phyloP scores from a whole-genome alignment of 1,284 basidiomycete genomes.

The Ganoderma boninense region DNA sequence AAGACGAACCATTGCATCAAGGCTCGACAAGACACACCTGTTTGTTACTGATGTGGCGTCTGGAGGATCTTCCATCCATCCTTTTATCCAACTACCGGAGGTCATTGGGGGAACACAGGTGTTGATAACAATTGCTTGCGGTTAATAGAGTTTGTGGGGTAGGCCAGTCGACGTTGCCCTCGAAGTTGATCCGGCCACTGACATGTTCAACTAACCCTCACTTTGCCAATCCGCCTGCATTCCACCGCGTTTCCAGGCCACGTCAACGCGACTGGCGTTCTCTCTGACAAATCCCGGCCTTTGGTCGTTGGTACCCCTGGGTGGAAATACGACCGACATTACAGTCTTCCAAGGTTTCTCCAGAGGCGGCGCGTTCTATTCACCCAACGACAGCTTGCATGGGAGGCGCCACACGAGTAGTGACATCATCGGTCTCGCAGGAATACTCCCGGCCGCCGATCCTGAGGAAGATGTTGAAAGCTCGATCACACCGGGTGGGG shows the following conservation, averaged over 20 bases:
- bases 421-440: background rate
- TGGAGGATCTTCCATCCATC: background rate
- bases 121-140: background rate
- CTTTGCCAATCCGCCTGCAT: too few relatives aligned
- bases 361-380: background rate
- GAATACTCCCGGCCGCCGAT: background rate
- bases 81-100: background rate
- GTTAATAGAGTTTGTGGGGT: background rate
- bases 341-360: background rate
- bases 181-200: background rate
- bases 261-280: background rate
- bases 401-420: background rate
- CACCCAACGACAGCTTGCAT: background rate
- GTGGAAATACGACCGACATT: background rate
- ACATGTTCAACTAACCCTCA: background rate
- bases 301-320: background rate
- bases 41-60: background rate
- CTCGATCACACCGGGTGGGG: background rate
- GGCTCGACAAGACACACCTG: background rate
- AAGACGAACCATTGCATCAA: background rate
- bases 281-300: conserved; percentile 1
- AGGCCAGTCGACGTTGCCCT: background rate
- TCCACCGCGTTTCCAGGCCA: background rate
- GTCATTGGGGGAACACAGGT: background rate
- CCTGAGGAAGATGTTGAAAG: background rate